phyloP scores from a whole-genome alignment of 176 grass and related monocot genomes.

The Eleusine indica region DNA sequence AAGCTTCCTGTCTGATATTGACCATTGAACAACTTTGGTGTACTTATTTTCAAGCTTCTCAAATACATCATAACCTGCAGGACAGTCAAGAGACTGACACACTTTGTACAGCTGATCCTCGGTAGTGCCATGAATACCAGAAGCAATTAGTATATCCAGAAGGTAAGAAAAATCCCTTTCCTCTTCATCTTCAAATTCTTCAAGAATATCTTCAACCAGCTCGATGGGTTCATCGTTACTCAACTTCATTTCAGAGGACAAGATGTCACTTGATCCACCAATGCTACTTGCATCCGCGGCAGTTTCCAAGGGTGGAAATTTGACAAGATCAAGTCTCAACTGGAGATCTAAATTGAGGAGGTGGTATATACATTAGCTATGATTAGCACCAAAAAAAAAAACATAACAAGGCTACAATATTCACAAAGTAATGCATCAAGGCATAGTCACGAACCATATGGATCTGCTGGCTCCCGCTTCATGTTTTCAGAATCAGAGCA shows the following conservation, averaged over 20 bases:
- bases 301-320: constrained; percentile 25
- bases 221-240: constrained; percentile 37
- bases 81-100: constrained; percentile 57
- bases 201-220: constrained; percentile 53
- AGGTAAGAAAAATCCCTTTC: constrained; percentile 90
- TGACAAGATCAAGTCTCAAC: constrained; percentile 30
- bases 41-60: constrained; percentile 89
- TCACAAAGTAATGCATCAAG: background rate
- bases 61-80: constrained; percentile 59
- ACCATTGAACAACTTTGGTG: constrained; percentile 54
- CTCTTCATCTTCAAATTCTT: constrained; percentile 73
- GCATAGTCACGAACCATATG: constrained; percentile 43
- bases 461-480: constrained; percentile 32
- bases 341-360: constrained; percentile 45
- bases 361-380: constrained; percentile 21
- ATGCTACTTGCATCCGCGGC: background rate
- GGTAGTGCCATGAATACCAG: constrained; percentile 63
- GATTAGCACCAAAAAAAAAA: background rate
- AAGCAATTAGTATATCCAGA: constrained; percentile 73
- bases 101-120: constrained; percentile 54
- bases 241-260: constrained; percentile 11
- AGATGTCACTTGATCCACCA: background rate
- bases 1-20: constrained; percentile 67
- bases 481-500: constrained; percentile 43
- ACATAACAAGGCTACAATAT: background rate